Percentiles rank a stretch among this genome's conserved stretches.
Conservation (phyloP, 306 rosid genomes). For the Nissolia schottii region DNA sequence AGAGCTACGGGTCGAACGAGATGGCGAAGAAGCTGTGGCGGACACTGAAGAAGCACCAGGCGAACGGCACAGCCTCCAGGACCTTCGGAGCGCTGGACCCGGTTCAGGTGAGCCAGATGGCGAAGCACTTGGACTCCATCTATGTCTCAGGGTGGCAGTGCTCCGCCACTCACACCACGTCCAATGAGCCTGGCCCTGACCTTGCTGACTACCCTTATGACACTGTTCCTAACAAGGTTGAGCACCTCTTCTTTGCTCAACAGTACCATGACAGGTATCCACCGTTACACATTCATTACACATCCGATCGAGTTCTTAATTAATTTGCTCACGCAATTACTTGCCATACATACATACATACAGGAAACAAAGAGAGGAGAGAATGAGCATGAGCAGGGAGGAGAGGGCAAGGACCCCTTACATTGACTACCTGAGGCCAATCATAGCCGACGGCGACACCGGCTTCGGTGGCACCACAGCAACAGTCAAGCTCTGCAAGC, state of each 20-base stretch:
- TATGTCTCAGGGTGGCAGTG: constrained; percentile 99
- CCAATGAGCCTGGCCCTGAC: constrained; percentile 97
- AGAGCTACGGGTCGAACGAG: constrained; percentile 74
- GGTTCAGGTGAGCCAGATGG: constrained; percentile 94
- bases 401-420: constrained; percentile 76
- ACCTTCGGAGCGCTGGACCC: constrained; percentile 98
- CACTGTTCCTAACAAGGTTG: constrained; percentile 98
- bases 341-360: too few relatives aligned
- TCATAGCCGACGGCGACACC: constrained; percentile 88
- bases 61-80: constrained; percentile 82
- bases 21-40: constrained; percentile 88
- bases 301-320: too few relatives aligned
- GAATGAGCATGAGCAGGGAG: constrained; percentile 78
- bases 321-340: too few relatives aligned
- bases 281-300: too few relatives aligned
- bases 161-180: constrained; percentile 81
- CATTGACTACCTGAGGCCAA: constrained; percentile 83
- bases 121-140: constrained; percentile 77
- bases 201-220: constrained; percentile 97
- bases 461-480: constrained; percentile 92
- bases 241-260: constrained; percentile 86
- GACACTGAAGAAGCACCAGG: constrained; percentile 79
- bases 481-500: constrained; percentile 92
- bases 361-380: constrained; percentile 85
- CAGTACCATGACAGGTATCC: constrained; percentile 87